Base-by-base conservation (phyloP, 148 eudicot species). In the Camellia sinensis region DNA sequence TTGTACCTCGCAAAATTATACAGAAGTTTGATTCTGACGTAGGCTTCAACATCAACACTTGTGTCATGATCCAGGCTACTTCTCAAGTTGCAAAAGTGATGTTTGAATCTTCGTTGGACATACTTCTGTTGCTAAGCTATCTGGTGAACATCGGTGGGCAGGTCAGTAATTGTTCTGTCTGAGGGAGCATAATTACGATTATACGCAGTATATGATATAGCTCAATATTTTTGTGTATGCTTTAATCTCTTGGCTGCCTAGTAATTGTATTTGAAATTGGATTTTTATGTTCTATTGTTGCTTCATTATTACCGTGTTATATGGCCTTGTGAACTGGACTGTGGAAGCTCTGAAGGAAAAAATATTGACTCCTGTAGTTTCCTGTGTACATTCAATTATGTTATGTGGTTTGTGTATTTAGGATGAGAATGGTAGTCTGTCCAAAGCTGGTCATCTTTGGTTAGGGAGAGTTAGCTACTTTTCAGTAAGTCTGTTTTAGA, bases 31-130 rank as follows among this genome's bases (percentile, higher is more conserved):
- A 87, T 82, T 81, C 89, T 67, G 87, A 87, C 80, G 82, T 79
- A 76, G 70, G 75, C 45, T 89, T 87, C 82, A 85, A 78, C 86
- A 84, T 87, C 80, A 92, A 83, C 74, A 67, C 80, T 75, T 85
- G 87, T 60, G 70, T 84, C 61, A 83, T 83, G 64, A 91, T 96
- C 81, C 97, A 92, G 79, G 94, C 98, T 66, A 94, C 95, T 71
- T 86, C 94, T 57, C 99, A 96, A 85, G 89, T 96, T 86, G 91
- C 98, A 66, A 91, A 88, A 85, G 86, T 85, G 74, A 92, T 94
- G 94, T 91, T 93, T 77, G 91, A 92, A 80, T 96, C 97, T 85
- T 94, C 93, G 7, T 78, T 94, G 87, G 92, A 91, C 84, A 74
- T 96, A 74, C 89, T 91, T 74, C 79, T 94, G 76, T 87, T 96